Evolutionary conservation across 768 basidiomycete species (phyloP), one percentile per base, ranked within the genome.

Genomic region (Mycena rosella): DNA sequence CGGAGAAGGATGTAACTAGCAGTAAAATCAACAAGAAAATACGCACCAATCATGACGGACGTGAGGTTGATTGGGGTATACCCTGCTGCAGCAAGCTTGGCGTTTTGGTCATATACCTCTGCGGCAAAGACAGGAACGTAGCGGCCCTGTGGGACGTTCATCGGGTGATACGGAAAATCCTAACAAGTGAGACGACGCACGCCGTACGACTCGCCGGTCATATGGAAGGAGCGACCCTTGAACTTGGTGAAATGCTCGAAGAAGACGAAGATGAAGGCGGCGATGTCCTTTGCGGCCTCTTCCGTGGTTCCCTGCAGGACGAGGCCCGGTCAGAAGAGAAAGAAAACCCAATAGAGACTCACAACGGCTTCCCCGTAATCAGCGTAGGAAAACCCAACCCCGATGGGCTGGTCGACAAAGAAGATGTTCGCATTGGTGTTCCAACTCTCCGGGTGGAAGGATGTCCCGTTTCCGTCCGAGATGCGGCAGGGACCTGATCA

Each of bases 401-500:
- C 88, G 38, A 88, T 75, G 3, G 89, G 89, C 69, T 90, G 89
- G 72, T 89, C 89, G 57, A 90, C 80, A 74, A 86, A 89, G 68
- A 90, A 85, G 13, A 89, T 78, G 58, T 89, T 89, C 4, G 91
- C 89, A 54, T 90, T 87, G 24, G 83, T 82, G 69, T 90, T 92
- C 91, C 91, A 92, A 0, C 88, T 84, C 52, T 90, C 84, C 0
- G 86, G 85, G 65, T 90, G 85, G 74, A 82, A 86, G 2, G 78
- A 82, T 1, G 89, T 82, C 29, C 83, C 84, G 40, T 88, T 83
- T 49, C 79, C 78, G 24, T 83, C 82, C 11, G 82, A 78, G 17
- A 93, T 84, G 45, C 87, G 84, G 75, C 94, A 95, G 1, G 93
- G 93, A 22, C 91, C 90, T 88, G 40, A n/a, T n/a, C n/a, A n/a